phyloP scores from a whole-genome alignment of 306 rosid species.

The Castanospermum australe region DNA sequence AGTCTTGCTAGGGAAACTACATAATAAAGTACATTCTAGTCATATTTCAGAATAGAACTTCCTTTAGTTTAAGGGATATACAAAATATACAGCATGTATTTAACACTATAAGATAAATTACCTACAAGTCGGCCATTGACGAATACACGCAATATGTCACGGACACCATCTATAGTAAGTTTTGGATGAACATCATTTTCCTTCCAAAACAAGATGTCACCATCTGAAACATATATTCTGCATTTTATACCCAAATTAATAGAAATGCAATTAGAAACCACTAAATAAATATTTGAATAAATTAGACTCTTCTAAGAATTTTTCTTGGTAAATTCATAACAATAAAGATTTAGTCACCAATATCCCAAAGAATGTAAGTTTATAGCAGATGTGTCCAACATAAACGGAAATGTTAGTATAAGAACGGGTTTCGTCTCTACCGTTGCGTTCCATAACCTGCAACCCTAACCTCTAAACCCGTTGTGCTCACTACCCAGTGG shows the following conservation, averaged over 20 bases:
- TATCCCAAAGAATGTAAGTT: not conserved
- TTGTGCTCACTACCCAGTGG: too few relatives aligned
- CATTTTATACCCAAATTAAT: conserved; percentile 34
- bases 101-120: conserved; percentile 35
- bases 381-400: too few relatives aligned
- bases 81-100: conserved; percentile 11
- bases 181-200: conserved; percentile 55
- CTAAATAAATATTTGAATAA: conserved; percentile 8
- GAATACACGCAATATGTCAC: conserved; percentile 75
- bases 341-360: not conserved
- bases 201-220: conserved; percentile 77
- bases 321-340: not conserved
- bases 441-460: too few relatives aligned
- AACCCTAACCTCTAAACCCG: too few relatives aligned
- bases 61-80: not conserved
- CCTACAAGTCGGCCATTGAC: conserved; percentile 85
- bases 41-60: conserved; percentile 10
- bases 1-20: conserved; percentile 6
- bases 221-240: conserved; percentile 77
- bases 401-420: too few relatives aligned
- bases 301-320: not conserved
- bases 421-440: too few relatives aligned
- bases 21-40: conserved; percentile 3
- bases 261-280: conserved; percentile 18
- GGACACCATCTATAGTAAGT: conserved; percentile 63